A percentile compares a stretch with the other conserved stretches of the same genome.
These are phyloP conservation scores for Camelina laxa DNA, from an alignment of 345 rosid genomes.

Conservation along the genomic window DNA sequence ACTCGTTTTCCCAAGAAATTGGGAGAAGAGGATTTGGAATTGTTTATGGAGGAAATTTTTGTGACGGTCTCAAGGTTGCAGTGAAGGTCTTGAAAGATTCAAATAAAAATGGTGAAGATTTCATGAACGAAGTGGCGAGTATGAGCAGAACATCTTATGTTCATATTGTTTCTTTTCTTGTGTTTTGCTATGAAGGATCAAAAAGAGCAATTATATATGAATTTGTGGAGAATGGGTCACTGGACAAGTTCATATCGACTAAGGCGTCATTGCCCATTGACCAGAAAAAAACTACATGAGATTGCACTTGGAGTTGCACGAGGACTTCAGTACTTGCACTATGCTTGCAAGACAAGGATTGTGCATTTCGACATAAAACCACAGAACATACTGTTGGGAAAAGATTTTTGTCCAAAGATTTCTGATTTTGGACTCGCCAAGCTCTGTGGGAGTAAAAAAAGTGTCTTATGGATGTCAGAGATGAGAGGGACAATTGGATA, in stretches of 20 bases:
- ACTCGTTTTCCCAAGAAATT: conserved; percentile 31
- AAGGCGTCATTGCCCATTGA: background rate
- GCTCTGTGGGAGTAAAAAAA: too few relatives aligned
- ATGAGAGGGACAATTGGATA: conserved; percentile 50
- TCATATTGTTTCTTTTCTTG: conserved; percentile 48
- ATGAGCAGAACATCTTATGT: conserved; percentile 59
- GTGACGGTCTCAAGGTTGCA: conserved; percentile 24
- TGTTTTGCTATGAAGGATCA: conserved; percentile 45
- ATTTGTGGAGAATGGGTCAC: conserved; percentile 48
- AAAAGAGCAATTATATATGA: conserved; percentile 48
- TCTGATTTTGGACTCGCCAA: too few relatives aligned
- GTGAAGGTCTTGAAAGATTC: conserved; percentile 40
- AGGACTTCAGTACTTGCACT: too few relatives aligned
- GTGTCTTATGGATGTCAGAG: background rate
- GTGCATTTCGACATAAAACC: too few relatives aligned
- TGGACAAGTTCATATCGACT: conserved; percentile 40
- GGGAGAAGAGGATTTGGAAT: conserved; percentile 46
- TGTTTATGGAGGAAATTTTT: conserved; percentile 31
- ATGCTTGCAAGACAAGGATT: too few relatives aligned
- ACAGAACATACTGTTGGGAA: too few relatives aligned
- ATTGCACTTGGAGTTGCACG: too few relatives aligned
- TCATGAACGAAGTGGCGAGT: conserved; percentile 57
- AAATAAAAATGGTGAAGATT: conserved; percentile 47
- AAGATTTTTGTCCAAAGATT: too few relatives aligned
- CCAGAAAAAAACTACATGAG: too few relatives aligned